These are phyloP conservation scores for Mycena vitilis DNA, from an alignment of 768 basidiomycete genomes.

Conservation along the genomic window DNA sequence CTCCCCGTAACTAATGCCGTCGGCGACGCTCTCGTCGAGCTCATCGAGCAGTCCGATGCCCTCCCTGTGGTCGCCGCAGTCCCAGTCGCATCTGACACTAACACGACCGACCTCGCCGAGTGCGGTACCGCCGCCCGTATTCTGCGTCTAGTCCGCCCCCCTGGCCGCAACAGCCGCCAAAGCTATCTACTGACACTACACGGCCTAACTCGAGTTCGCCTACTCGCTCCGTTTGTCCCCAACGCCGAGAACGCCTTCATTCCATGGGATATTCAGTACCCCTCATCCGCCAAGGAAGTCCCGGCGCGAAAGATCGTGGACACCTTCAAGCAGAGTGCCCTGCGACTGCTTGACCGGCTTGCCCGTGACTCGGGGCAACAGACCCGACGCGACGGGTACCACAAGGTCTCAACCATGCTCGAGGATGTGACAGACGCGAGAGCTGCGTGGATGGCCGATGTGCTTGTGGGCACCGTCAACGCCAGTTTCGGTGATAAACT, in stretches of 20 bases:
- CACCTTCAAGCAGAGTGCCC: slow-evolving; percentile 76
- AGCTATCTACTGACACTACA: slow-evolving; percentile 79
- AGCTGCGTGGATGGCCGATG: slow-evolving; percentile 82
- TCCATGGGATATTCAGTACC: slow-evolving; percentile 60
- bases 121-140: slow-evolving; percentile 81
- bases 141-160: slow-evolving; percentile 74
- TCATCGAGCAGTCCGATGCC: slow-evolving; percentile 76
- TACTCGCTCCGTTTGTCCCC: slow-evolving; percentile 54
- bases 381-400: slow-evolving; percentile 72
- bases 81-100: slow-evolving; percentile 50
- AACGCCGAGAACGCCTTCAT: slow-evolving; percentile 44
- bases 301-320: slow-evolving; percentile 68
- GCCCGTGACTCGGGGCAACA: slow-evolving; percentile 60
- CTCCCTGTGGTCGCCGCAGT: slow-evolving; percentile 79
- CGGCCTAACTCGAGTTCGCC: slow-evolving; percentile 74
- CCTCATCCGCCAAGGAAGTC: slow-evolving; percentile 53
- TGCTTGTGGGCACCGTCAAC: slow-evolving; percentile 73
- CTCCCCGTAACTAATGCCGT: slow-evolving; percentile 71
- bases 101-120: slow-evolving; percentile 51
- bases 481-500: slow-evolving; percentile 79
- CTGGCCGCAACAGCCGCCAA: slow-evolving; percentile 63
- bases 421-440: slow-evolving; percentile 75
- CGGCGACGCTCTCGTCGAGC: slow-evolving; percentile 72
- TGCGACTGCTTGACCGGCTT: slow-evolving; percentile 75
- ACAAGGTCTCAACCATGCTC: slow-evolving; percentile 76